Conservation (phyloP, 495 filamentous ascomycete species). For the Talaromyces wortmannii region DNA sequence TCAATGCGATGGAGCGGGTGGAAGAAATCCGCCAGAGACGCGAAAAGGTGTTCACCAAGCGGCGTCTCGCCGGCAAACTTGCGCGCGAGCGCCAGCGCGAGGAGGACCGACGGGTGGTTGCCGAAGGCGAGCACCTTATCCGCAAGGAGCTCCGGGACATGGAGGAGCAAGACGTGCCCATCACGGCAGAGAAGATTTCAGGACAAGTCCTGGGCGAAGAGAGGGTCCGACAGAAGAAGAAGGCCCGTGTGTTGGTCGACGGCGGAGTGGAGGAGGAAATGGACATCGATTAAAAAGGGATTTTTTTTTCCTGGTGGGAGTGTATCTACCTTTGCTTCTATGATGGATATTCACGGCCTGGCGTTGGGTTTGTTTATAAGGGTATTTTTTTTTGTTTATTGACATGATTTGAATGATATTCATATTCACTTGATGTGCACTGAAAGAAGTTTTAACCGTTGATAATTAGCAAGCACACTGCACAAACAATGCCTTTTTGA, state of each 20-base stretch:
- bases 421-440: too few relatives aligned
- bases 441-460: too few relatives aligned
- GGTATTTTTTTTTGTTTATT: neutral
- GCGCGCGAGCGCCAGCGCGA: slow-evolving; percentile 62
- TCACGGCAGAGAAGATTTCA: slow-evolving; percentile 26
- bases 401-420: neutral
- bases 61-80: slow-evolving; percentile 83
- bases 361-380: neutral
- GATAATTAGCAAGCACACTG: neutral
- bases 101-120: slow-evolving; percentile 78
- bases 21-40: slow-evolving; percentile 75
- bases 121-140: slow-evolving; percentile 79
- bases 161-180: slow-evolving; percentile 30
- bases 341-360: neutral
- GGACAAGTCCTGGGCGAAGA: slow-evolving; percentile 40
- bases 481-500: neutral
- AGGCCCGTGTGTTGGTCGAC: slow-evolving; percentile 56
- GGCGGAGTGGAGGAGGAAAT: slow-evolving; percentile 62
- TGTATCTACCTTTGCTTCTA: neutral
- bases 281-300: slow-evolving; percentile 56
- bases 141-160: slow-evolving; percentile 41
- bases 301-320: neutral
- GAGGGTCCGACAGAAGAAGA: slow-evolving; percentile 48
- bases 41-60: slow-evolving; percentile 87
- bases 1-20: slow-evolving; percentile 88